Evolutionary conservation across 495 filamentous ascomycete species (phyloP).

Genomic region (Chaetomium fimeti): DNA sequence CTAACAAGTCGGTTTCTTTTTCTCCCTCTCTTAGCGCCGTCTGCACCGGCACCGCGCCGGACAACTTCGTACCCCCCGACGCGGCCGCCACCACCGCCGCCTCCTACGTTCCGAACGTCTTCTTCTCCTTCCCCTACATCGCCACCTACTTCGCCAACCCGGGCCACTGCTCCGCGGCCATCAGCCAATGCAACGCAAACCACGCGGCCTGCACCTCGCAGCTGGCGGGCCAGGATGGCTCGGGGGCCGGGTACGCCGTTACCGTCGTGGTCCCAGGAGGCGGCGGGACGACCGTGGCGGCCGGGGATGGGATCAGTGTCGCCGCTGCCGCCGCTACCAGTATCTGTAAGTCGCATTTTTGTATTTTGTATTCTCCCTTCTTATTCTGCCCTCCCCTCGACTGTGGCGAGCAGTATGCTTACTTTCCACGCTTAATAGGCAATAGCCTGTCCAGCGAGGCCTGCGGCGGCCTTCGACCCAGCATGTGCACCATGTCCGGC

Average conservation of each 20-base stretch:
- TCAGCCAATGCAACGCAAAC: constrained; percentile 63
- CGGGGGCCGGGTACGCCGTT: constrained; percentile 56
- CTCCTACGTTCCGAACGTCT: constrained; percentile 51
- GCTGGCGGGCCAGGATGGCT: constrained; percentile 52
- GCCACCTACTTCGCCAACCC: constrained; percentile 64
- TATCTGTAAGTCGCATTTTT: constrained; percentile 50
- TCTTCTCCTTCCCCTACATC: constrained; percentile 66
- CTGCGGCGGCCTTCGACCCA: constrained; percentile 29
- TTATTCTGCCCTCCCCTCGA: not conserved
- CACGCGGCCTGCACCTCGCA: constrained; percentile 61
- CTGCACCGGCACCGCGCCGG: constrained; percentile 48
- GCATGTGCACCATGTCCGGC: constrained; percentile 34
- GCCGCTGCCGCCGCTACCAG: constrained; percentile 54
- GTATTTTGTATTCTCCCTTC: not conserved
- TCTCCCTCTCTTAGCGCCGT: constrained; percentile 38
- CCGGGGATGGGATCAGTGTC: constrained; percentile 34
- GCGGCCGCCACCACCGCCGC: constrained; percentile 42
- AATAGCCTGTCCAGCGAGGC: constrained; percentile 34
- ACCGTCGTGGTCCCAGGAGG: constrained; percentile 61
- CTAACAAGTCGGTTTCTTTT: not conserved
- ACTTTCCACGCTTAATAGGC: constrained; percentile 19
- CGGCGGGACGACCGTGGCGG: constrained; percentile 52
- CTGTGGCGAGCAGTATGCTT: not conserved
- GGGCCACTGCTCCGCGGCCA: constrained; percentile 63
- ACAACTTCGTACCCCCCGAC: constrained; percentile 46